A percentile compares a stretch with the other conserved stretches of the same genome.
Conservation (phyloP, 2,329 filamentous ascomycete species). For the Fusarium sp. region DNA sequence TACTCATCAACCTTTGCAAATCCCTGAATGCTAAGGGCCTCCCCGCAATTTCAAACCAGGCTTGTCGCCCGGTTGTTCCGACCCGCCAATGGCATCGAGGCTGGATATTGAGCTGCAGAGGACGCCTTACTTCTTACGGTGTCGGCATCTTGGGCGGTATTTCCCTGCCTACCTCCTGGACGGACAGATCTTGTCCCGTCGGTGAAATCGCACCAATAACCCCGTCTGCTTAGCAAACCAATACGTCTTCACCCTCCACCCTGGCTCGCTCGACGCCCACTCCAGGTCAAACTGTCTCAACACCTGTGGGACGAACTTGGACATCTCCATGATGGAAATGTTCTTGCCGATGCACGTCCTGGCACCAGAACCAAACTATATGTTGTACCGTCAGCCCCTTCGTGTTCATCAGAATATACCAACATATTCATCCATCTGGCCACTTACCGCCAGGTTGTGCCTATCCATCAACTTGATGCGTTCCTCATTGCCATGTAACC, state of each 20-base stretch:
- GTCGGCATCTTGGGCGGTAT: not conserved
- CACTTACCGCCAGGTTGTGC: not conserved
- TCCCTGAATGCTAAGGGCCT: not conserved
- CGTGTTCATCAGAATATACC: not conserved
- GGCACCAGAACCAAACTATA: not conserved
- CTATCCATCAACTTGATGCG: not conserved
- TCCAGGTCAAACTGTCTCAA: not conserved
- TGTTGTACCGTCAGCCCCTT: not conserved
- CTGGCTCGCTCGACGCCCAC: not conserved
- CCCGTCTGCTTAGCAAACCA: not conserved
- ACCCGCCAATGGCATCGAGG: not conserved
- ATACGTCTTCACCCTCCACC: not conserved
- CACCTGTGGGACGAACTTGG: not conserved
- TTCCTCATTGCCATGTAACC: not conserved
- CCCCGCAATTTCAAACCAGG: not conserved
- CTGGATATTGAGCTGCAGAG: not conserved
- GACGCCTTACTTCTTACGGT: not conserved
- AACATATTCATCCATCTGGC: not conserved
- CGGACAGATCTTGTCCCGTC: not conserved
- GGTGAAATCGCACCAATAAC: not conserved
- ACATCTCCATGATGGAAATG: not conserved
- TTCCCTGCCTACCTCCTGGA: not conserved
- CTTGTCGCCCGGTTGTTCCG: not conserved
- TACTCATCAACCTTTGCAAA: not conserved
- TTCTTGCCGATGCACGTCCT: not conserved